Conservation (phyloP, 805 yeast genomes). For the Metschnikowia borealis region DNA sequence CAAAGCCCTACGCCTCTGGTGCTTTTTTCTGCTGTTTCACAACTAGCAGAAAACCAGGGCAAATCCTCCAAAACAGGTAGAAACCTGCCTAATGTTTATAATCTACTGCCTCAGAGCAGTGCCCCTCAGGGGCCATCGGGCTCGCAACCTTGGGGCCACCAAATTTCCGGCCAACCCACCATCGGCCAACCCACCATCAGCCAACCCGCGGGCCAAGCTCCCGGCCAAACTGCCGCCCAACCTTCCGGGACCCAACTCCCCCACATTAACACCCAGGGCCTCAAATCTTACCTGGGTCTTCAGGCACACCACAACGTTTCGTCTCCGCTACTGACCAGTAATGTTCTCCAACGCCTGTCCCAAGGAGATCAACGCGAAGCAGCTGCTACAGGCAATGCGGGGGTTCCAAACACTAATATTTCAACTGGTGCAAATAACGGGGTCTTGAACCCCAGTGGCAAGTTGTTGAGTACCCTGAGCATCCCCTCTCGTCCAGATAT, state of each 20-base stretch:
- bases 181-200: too few relatives aligned
- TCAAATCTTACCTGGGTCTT: too few relatives aligned
- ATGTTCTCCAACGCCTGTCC: slow-evolving; percentile 1
- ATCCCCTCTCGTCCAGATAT: slow-evolving; percentile 1
- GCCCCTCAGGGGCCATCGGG: neutral
- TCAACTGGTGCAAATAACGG: neutral
- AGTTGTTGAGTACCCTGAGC: neutral
- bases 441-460: neutral
- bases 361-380: neutral
- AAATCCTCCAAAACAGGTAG: neutral
- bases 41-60: neutral
- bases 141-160: too few relatives aligned
- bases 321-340: slow-evolving; percentile 1
- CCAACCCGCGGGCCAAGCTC: too few relatives aligned
- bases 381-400: neutral
- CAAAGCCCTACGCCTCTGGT: slow-evolving; percentile 2
- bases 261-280: too few relatives aligned
- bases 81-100: neutral
- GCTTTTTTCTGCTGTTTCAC: neutral
- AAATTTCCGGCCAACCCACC: too few relatives aligned
- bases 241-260: too few relatives aligned
- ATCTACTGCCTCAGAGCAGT: slow-evolving; percentile 3
- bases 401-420: neutral
- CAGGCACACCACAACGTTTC: neutral
- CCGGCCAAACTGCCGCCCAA: too few relatives aligned